Conservation (phyloP, 305 asterid genomes). For the Euphrasia arctica region DNA sequence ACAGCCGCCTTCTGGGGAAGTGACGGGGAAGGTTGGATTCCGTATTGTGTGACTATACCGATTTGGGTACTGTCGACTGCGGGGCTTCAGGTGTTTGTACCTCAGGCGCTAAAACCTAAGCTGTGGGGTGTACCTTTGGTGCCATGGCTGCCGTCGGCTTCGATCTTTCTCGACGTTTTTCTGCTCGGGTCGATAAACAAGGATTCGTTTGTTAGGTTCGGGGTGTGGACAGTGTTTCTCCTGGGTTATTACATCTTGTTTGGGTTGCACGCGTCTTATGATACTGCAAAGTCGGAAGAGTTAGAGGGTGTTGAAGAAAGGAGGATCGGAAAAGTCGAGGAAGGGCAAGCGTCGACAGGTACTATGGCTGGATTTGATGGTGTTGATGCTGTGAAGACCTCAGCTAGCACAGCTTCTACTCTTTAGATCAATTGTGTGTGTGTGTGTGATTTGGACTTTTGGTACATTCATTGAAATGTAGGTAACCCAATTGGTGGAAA, state of each 20-base stretch:
- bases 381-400: background rate
- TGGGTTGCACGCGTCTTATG: conserved; percentile 73
- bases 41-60: conserved; percentile 48
- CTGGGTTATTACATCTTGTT: conserved; percentile 52
- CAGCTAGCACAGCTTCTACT: background rate
- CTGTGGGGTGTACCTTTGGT: conserved; percentile 77
- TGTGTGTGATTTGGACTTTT: background rate
- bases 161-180: conserved; percentile 60
- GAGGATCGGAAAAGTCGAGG: conserved; percentile 33
- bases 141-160: conserved; percentile 75
- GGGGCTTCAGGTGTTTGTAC: conserved; percentile 42
- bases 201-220: conserved; percentile 51
- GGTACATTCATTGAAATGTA: background rate
- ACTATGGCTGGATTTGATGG: conserved; percentile 22
- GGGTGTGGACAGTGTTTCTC: conserved; percentile 41
- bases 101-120: conserved; percentile 53
- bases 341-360: conserved; percentile 23
- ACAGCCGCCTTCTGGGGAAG: conserved; percentile 58
- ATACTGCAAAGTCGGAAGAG: conserved; percentile 53
- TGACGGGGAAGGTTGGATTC: conserved; percentile 44
- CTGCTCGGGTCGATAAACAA: conserved; percentile 62
- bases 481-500: background rate
- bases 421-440: conserved; percentile 12
- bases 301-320: conserved; percentile 6
- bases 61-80: conserved; percentile 47